Conservation (phyloP, 2,329 filamentous ascomycete species). For the Epichloe scottii region DNA sequence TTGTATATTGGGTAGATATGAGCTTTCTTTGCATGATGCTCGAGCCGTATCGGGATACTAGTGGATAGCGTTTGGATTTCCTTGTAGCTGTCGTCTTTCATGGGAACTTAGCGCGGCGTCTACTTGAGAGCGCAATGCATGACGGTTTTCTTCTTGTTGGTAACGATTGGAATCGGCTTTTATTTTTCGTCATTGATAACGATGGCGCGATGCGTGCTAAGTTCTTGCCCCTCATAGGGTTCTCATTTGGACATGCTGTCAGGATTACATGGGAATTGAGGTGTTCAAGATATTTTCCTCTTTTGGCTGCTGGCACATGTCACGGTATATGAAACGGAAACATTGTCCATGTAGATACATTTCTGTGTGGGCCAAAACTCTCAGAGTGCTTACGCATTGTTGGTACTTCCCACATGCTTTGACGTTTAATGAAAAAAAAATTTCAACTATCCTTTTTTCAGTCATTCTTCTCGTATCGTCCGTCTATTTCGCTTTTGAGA, state of each 20-base stretch:
- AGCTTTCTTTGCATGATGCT: not conserved
- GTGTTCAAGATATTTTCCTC: too few species aligned
- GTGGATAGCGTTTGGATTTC: not conserved
- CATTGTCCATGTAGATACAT: not conserved
- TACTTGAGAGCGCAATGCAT: not conserved
- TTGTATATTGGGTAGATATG: too few species aligned
- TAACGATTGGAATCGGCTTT: not conserved
- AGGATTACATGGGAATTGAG: too few species aligned
- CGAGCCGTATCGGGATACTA: too few species aligned
- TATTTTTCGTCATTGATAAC: not conserved
- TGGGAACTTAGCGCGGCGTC: not conserved
- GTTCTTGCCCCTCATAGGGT: too few species aligned
- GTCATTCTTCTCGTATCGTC: not conserved
- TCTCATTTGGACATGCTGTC: too few species aligned
- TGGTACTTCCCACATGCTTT: too few species aligned
- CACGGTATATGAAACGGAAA: not conserved
- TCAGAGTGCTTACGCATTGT: not conserved
- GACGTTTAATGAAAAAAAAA: too few species aligned
- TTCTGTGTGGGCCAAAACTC: not conserved
- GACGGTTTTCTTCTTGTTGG: not conserved
- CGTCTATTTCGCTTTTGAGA: slow-evolving; percentile 6
- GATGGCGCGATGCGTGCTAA: too few species aligned
- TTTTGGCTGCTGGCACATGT: not conserved
- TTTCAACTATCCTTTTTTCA: not conserved
- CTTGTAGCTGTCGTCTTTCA: not conserved